phyloP scores from a whole-genome alignment of 1,284 basidiomycete genomes.

The Microbotryum violaceum region DNA sequence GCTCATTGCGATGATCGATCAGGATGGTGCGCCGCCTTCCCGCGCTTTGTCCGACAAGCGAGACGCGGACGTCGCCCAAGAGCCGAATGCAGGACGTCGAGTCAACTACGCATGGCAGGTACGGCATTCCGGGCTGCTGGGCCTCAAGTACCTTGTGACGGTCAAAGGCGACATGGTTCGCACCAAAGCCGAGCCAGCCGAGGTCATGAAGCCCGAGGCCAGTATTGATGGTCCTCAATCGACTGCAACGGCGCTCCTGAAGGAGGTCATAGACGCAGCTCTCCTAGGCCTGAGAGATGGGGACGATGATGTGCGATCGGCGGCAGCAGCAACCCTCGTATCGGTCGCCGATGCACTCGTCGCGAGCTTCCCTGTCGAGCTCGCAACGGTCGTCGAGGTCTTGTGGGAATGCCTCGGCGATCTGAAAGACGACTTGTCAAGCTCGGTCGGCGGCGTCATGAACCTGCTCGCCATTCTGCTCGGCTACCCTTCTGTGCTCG shows the following conservation, averaged over 20 bases:
- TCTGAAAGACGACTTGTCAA: constrained; percentile 94
- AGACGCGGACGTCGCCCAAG: constrained; percentile 34
- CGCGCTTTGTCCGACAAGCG: constrained; percentile 18
- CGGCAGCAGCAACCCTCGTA: constrained; percentile 83
- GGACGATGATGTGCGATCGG: constrained; percentile 94
- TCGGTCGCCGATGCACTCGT: constrained; percentile 80
- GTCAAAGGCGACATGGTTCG: constrained; percentile 73
- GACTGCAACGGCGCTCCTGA: constrained; percentile 46
- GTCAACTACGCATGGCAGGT: constrained; percentile 86
- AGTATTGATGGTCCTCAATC: not conserved
- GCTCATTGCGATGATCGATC: constrained; percentile 86
- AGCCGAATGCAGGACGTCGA: constrained; percentile 42
- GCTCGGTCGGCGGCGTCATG: constrained; percentile 95
- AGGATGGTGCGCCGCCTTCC: constrained; percentile 53
- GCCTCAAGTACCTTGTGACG: constrained; percentile 95
- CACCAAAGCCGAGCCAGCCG: constrained; percentile 34
- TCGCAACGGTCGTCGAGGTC: constrained; percentile 66
- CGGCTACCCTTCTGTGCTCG: constrained; percentile 67
- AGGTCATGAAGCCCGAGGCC: constrained; percentile 12
- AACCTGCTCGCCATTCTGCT: constrained; percentile 84
- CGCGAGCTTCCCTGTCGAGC: constrained; percentile 53
- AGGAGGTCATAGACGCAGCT: constrained; percentile 76
- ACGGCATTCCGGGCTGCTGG: constrained; percentile 88
- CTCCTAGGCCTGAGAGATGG: constrained; percentile 78
- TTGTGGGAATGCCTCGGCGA: constrained; percentile 86